Percentiles rank a stretch among this genome's conserved stretches.
Evolutionary conservation across 2,329 filamentous ascomycete genomes (phyloP).

Genomic region (Blastomyces emzantsi): DNA sequence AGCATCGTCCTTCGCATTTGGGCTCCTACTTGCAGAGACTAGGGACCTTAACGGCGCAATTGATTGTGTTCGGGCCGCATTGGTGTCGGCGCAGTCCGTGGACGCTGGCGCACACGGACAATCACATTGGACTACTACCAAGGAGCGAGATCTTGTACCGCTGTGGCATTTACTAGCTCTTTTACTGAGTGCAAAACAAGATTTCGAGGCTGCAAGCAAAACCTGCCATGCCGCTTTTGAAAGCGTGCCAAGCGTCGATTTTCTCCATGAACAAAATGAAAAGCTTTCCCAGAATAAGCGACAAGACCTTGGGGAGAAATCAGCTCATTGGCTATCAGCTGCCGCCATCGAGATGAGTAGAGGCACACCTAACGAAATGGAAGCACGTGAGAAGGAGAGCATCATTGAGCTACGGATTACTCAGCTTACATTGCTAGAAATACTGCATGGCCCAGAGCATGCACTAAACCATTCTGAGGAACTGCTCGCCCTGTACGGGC

Average conservation of each 20-base stretch:
- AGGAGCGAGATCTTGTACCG: conserved; percentile 53
- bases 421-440: conserved; percentile 72
- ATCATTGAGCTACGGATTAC: conserved; percentile 96
- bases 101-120: conserved; percentile 21
- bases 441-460: conserved; percentile 70
- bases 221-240: conserved; percentile 88
- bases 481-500: conserved; percentile 68
- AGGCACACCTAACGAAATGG: conserved; percentile 68
- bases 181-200: conserved; percentile 74
- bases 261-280: conserved; percentile 58
- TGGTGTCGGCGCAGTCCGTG: conserved; percentile 42
- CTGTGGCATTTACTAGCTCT: conserved; percentile 88
- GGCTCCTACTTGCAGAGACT: conserved; percentile 78
- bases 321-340: conserved; percentile 8
- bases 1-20: conserved; percentile 70
- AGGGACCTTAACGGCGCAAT: conserved; percentile 73
- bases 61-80: conserved; percentile 66
- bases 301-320: conserved; percentile 19
- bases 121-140: conserved; percentile 24
- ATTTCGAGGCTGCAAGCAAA: conserved; percentile 68
- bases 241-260: conserved; percentile 64
- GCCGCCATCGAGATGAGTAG: conserved; percentile 16
- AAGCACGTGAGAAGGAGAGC: conserved; percentile 71
- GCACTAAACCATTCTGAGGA: conserved; percentile 86
- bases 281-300: conserved; percentile 28